Percentiles rank a stretch among this genome's conserved stretches.
phyloP scores from a whole-genome alignment of 2,329 filamentous ascomycete species.

The Fusarium sp. region DNA sequence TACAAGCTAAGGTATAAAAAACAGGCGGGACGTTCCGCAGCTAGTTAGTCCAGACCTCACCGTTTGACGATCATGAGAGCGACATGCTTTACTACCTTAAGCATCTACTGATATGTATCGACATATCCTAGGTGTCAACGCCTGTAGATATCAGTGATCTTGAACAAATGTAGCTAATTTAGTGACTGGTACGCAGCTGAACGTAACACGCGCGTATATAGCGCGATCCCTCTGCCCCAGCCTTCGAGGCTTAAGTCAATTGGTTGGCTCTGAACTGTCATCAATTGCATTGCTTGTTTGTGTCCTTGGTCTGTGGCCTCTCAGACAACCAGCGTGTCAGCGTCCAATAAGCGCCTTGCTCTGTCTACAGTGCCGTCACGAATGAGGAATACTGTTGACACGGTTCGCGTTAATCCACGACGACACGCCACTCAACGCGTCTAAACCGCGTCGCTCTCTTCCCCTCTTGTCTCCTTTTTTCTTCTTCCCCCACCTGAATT shows the following conservation, averaged over 20 bases:
- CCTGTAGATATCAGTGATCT: not conserved
- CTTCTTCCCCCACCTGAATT: conserved; percentile 24
- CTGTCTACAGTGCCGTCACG: not conserved
- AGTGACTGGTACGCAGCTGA: not conserved
- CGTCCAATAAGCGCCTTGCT: conserved; percentile 2
- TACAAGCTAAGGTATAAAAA: conserved; percentile 2
- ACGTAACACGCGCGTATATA: conserved; percentile 16
- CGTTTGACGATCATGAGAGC: not conserved
- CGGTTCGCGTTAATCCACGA: conserved; percentile 20
- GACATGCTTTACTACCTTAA: not conserved
- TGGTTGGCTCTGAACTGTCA: conserved; percentile 16
- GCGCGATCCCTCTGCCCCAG: conserved; percentile 11
- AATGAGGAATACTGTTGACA: not conserved
- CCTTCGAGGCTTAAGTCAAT: conserved; percentile 10
- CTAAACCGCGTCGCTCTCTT: conserved; percentile 24
- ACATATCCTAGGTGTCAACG: not conserved
- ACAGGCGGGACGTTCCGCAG: conserved; percentile 39
- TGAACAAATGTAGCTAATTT: not conserved
- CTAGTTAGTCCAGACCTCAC: conserved; percentile 14
- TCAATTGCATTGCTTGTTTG: conserved; percentile 18
- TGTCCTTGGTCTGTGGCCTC: conserved; percentile 2
- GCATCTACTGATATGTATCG: not conserved
- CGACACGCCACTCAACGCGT: conserved; percentile 40
- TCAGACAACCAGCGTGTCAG: conserved; percentile 19
- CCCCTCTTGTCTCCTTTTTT: conserved; percentile 22